phyloP scores from a whole-genome alignment of 371 early-diverging fungal genomes.

The Mortierella sp. region DNA sequence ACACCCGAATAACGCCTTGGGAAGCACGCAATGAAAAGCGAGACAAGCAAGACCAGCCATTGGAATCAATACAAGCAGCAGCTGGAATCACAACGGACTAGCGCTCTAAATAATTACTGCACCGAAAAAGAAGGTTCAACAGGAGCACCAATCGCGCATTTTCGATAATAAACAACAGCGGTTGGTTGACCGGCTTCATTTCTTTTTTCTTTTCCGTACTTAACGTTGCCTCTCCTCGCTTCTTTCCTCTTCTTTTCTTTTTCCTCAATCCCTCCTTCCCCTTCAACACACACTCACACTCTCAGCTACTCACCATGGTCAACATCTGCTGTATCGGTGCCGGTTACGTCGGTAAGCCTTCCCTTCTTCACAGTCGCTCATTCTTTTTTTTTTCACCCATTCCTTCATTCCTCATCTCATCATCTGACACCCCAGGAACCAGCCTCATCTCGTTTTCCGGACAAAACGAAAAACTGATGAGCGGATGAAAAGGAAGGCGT shows the following conservation, averaged over 20 bases:
- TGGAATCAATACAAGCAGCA: background rate
- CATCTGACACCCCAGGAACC: slow-evolving; percentile 4
- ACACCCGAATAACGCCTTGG: too few relatives aligned
- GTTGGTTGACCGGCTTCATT: background rate
- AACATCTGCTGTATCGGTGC: slow-evolving; percentile 90
- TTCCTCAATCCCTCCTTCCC: background rate
- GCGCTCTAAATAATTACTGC: background rate
- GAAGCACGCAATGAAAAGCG: too few relatives aligned
- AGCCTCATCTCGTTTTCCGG: slow-evolving; percentile 2
- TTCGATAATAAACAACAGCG: background rate
- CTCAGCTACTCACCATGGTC: background rate
- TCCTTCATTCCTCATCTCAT: background rate
- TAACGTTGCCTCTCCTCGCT: background rate
- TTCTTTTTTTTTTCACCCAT: background rate
- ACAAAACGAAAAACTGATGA: background rate
- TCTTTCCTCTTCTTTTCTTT: background rate
- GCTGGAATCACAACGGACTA: background rate
- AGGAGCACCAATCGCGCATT: background rate
- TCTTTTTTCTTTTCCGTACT: background rate
- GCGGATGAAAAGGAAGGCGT: background rate
- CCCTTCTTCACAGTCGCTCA: background rate
- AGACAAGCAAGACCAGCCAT: background rate
- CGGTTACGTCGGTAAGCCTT: slow-evolving; percentile 88
- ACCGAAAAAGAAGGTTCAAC: background rate
- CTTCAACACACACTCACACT: background rate